These are phyloP conservation scores for Penicillium corylophilum DNA, from an alignment of 2,329 filamentous ascomycete species.

Conservation along the genomic window DNA sequence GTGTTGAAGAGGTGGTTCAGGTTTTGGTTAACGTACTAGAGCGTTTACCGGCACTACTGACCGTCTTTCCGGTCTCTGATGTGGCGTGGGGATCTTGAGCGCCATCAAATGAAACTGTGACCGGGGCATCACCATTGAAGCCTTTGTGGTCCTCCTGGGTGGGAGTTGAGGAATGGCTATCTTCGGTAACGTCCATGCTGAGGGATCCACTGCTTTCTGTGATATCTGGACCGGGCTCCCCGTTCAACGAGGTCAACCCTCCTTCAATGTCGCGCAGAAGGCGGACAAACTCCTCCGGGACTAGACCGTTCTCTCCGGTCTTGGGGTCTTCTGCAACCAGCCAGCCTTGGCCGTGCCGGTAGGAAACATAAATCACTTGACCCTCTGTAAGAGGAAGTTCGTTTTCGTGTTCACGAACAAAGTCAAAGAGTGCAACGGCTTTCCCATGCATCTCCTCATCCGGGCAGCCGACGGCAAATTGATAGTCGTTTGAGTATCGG, in stretches of 20 bases:
- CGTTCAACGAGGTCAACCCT: conserved; percentile 70
- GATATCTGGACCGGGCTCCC: conserved; percentile 47
- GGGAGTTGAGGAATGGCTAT: conserved; percentile 33
- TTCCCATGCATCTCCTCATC: conserved; percentile 98
- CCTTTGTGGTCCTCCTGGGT: conserved; percentile 26
- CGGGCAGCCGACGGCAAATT: conserved; percentile 90
- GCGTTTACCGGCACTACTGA: conserved; percentile 9
- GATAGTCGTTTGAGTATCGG: conserved; percentile 85
- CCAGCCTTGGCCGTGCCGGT: conserved; percentile 95
- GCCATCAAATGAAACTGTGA: conserved; percentile 1
- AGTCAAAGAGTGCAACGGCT: conserved; percentile 92
- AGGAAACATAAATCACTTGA: conserved; percentile 94
- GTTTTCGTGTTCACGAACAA: conserved; percentile 92
- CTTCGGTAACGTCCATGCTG: conserved; percentile 54
- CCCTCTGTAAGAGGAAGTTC: conserved; percentile 90
- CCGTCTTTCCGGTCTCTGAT: conserved; percentile 1
- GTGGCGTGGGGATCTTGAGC: conserved; percentile 3
- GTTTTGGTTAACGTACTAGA: conserved; percentile 16
- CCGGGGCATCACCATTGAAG: conserved; percentile 11
- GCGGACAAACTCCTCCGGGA: conserved; percentile 94
- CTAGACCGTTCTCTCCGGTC: conserved; percentile 88
- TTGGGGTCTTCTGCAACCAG: conserved; percentile 94
- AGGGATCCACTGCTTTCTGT: conserved; percentile 53
- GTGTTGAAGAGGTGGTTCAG: conserved; percentile 7
- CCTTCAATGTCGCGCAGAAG: conserved; percentile 91